Evolutionary conservation across 1,139 yeast genomes (phyloP), one percentile per base, ranked within the genome.

Genomic region (Oligophagozyma castellii): DNA sequence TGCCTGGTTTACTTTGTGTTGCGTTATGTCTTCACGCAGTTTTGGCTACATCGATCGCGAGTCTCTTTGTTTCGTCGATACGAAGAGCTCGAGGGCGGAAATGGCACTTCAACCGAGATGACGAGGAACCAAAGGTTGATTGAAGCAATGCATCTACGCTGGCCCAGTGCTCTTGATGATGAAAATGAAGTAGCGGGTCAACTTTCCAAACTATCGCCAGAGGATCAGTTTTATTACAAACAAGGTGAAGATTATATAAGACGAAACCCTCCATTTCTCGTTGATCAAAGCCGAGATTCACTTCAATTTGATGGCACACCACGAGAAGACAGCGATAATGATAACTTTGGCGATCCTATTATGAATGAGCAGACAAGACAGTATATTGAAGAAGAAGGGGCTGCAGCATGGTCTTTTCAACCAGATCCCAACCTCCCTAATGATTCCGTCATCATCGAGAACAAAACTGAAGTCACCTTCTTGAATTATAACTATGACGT

Each of bases 341-440:
- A 59, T 37, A 59, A 59, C 23, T 59, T 51, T 56, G 29, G 52
- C 59, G 41, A 56, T 70, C 30, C 59, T 53, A 33, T 66, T 64
- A 29, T 79, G 63, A 51, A 61, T 56, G 53, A 65, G 67, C 53
- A 58, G 57, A 55, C 61, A 61, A 37, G 42, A 30, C 51, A 43
- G 24, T 44, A 43, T 16, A 81, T 89, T 20, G 93, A 83, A 46
- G 98, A 92, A 45, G 84, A 81, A 53, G 99, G 95, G 0, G 76
- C 92, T 1, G 61, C 69, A 16, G 98, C 98, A 0, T 89, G 93
- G 92, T 93, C 83, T 46, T 89, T 92, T 50, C 69, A 68, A 35
- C 81, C 81, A 25, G 86, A 83, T 46, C 48, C 61, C 11, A 71
- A 67, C 58, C 57, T 71, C 35, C 71, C 69, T 28, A 68, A 61